These are phyloP conservation scores for Xerocomellus amylosporus DNA, from an alignment of 768 basidiomycete species.

Conservation along the genomic window DNA sequence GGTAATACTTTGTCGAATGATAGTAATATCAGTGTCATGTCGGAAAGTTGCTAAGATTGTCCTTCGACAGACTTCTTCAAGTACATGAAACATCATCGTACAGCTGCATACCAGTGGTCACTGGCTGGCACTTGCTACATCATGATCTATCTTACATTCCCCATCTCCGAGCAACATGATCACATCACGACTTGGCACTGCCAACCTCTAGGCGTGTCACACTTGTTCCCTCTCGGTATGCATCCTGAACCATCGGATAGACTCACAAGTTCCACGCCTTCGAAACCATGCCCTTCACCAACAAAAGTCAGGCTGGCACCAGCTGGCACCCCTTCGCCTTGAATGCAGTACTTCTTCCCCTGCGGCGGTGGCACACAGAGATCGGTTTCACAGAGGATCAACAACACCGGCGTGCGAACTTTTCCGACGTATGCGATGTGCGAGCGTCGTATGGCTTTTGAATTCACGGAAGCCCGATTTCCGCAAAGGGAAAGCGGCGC, in stretches of 20 bases:
- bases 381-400: slow-evolving; percentile 58
- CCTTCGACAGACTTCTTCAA: no score
- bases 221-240: no score
- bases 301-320: slow-evolving; percentile 7
- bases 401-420: slow-evolving; percentile 49
- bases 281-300: slow-evolving; percentile 52
- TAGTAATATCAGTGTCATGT: no score
- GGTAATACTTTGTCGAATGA: no score
- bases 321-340: slow-evolving; percentile 43
- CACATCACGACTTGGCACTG: no score
- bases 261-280: slow-evolving; percentile 55
- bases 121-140: no score
- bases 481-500: slow-evolving; percentile 57
- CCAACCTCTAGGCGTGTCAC: no score
- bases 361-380: slow-evolving; percentile 56
- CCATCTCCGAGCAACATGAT: no score
- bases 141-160: no score
- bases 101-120: no score
- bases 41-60: no score
- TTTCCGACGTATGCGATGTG: slow-evolving; percentile 53
- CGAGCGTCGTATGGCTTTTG: slow-evolving; percentile 36
- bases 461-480: slow-evolving; percentile 35
- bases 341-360: slow-evolving; percentile 54
- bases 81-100: no score
- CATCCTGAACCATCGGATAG: slow-evolving; percentile 42